Percentiles rank a stretch among this genome's conserved stretches.
Evolutionary conservation across 192 early-diverging fungal genomes (phyloP).

Genomic region (Coemansia sp.): DNA sequence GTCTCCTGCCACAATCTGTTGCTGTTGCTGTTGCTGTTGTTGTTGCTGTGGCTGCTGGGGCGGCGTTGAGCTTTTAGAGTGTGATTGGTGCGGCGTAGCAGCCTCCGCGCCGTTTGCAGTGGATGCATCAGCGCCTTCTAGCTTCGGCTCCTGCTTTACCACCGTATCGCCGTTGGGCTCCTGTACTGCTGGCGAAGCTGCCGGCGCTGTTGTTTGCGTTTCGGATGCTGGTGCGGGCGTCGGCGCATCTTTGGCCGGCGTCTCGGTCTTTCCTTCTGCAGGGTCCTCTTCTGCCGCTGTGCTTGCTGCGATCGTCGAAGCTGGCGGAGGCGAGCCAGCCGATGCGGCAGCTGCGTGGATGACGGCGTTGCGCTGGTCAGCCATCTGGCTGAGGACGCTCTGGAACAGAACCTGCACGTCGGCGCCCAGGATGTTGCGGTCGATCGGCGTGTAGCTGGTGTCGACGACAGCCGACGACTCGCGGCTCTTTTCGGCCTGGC

Average conservation of each 20-base stretch:
- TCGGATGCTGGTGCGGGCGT: too few species aligned
- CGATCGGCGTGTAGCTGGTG: conserved; percentile 24
- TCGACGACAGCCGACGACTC: conserved; percentile 12
- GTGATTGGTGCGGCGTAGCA: background rate
- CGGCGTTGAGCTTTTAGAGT: background rate
- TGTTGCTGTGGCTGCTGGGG: background rate
- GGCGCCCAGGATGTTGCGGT: conserved; percentile 37
- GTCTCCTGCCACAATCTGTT: background rate
- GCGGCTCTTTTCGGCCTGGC: conserved; percentile 13
- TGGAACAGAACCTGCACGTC: conserved; percentile 49
- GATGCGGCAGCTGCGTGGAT: conserved; percentile 11
- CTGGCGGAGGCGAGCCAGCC: background rate
- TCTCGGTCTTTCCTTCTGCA: too few species aligned
- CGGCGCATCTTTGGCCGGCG: too few species aligned
- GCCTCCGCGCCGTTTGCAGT: conserved; percentile 4
- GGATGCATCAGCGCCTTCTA: background rate
- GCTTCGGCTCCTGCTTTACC: background rate
- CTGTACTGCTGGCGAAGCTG: too few species aligned
- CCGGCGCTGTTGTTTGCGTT: too few species aligned
- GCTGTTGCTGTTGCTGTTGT: too few species aligned
- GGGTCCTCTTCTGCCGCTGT: background rate
- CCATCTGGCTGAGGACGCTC: conserved; percentile 47
- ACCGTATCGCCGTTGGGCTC: background rate
- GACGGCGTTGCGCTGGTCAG: conserved; percentile 32
- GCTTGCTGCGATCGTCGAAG: background rate